These are phyloP conservation scores for Trametes punicea DNA, from an alignment of 768 basidiomycete species.

Conservation along the genomic window DNA sequence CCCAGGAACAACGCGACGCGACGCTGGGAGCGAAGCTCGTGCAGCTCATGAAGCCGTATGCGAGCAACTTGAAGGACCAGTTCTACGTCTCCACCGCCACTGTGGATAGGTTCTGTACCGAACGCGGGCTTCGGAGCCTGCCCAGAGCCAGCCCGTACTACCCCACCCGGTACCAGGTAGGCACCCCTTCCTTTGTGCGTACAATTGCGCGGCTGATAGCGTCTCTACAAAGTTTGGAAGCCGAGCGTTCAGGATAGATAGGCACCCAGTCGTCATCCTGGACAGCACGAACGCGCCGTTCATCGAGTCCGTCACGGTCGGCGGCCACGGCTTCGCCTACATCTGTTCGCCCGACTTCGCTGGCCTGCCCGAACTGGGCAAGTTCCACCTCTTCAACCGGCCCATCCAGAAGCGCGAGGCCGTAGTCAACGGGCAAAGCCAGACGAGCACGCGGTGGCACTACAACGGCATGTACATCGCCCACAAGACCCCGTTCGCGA, in stretches of 20 bases:
- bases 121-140: not conserved
- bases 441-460: not conserved
- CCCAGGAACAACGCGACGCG: no score
- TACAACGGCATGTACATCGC: slow-evolving; percentile 8
- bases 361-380: not conserved
- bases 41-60: no score
- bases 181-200: no score
- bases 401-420: not conserved
- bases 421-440: not conserved
- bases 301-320: not conserved
- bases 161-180: not conserved
- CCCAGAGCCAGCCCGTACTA: not conserved
- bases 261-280: not conserved
- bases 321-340: not conserved
- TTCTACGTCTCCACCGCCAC: not conserved
- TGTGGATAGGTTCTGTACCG: not conserved
- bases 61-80: no score
- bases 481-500: not conserved
- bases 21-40: no score
- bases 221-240: not conserved
- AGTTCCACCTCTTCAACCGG: slow-evolving; percentile 10
- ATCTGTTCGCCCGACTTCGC: not conserved
- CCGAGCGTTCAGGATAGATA: not conserved
- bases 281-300: not conserved
- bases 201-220: no score